phyloP scores from a whole-genome alignment of 768 basidiomycete genomes.

The Tulasnella sp. region DNA sequence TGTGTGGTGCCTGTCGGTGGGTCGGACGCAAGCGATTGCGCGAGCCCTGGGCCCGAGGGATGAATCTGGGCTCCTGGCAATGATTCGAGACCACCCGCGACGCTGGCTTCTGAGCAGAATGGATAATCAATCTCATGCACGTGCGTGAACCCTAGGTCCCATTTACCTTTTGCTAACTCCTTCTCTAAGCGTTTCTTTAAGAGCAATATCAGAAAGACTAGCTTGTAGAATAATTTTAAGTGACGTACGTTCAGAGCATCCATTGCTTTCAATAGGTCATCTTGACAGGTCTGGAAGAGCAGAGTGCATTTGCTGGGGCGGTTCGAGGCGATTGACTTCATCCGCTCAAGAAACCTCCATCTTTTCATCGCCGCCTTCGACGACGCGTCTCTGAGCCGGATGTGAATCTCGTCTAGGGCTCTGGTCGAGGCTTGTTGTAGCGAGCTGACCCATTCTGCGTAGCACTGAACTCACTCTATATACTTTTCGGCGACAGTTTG shows the following conservation, averaged over 20 bases:
- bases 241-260: neutral
- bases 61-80: too few species aligned
- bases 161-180: neutral
- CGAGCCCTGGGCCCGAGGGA: too few species aligned
- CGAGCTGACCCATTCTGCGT: neutral
- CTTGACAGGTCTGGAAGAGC: neutral
- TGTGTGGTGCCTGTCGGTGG: too few species aligned
- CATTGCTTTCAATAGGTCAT: neutral
- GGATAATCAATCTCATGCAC: too few species aligned
- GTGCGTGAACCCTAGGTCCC: too few species aligned
- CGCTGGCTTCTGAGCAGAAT: too few species aligned
- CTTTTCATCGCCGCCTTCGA: neutral
- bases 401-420: neutral
- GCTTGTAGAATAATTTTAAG: neutral
- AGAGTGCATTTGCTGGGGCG: neutral
- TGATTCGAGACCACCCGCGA: too few species aligned
- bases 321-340: neutral
- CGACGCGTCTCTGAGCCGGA: neutral
- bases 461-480: neutral
- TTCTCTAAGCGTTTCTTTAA: neutral
- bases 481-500: neutral
- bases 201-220: neutral
- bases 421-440: neutral
- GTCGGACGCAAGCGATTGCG: too few species aligned
- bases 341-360: neutral